Conservation (phyloP, 2,329 filamentous ascomycete genomes). For the Aspergillus glaucus region DNA sequence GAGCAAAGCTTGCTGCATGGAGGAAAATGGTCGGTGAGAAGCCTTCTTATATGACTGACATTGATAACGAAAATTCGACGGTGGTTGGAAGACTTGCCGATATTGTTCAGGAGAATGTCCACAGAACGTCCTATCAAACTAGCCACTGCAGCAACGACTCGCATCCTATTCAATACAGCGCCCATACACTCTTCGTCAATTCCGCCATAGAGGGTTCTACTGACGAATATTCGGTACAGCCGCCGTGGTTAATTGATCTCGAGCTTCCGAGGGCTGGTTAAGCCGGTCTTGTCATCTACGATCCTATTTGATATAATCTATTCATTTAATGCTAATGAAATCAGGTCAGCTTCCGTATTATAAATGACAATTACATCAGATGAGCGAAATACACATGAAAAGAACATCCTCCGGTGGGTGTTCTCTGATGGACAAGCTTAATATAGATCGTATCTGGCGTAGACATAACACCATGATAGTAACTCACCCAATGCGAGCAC, state of each 20-base stretch:
- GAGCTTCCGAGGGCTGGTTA: constrained; percentile 29
- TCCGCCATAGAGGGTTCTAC: constrained; percentile 47
- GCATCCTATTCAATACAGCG: constrained; percentile 29
- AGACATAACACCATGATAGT: too few species aligned
- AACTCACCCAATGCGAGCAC: too few species aligned
- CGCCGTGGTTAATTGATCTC: constrained; percentile 50
- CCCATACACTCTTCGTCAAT: constrained; percentile 56
- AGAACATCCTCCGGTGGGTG: too few species aligned
- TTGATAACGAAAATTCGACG: constrained; percentile 39
- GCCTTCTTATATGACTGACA: constrained; percentile 42
- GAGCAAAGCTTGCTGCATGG: constrained; percentile 51
- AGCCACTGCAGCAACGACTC: constrained; percentile 35
- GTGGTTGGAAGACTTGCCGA: constrained; percentile 23
- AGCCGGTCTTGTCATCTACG: background rate
- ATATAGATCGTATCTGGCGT: too few species aligned
- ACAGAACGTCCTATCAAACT: constrained; percentile 25
- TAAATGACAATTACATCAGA: too few species aligned
- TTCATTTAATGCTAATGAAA: too few species aligned
- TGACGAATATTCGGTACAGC: constrained; percentile 28
- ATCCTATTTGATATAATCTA: too few species aligned
- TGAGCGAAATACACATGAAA: too few species aligned
- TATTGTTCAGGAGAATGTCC: background rate
- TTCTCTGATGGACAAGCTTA: too few species aligned
- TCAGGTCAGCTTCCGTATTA: too few species aligned
- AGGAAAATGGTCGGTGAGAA: constrained; percentile 20